These are phyloP conservation scores for Neospora caninum DNA, from an alignment of 169 alveolate genomes.

Conservation along the genomic window DNA sequence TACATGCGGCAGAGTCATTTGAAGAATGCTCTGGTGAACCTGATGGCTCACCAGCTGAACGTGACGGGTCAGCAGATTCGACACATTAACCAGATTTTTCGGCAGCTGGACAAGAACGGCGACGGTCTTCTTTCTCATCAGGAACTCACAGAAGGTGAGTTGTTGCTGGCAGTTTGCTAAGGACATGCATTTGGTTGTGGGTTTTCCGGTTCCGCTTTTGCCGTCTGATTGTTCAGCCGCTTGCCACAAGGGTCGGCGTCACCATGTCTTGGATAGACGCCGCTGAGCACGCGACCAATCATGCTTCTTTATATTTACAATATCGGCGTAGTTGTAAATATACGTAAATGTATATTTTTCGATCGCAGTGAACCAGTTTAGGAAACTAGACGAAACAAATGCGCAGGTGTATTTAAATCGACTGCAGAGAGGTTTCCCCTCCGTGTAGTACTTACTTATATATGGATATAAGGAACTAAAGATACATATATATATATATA, in stretches of 20 bases:
- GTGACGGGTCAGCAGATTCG: constrained; percentile 75
- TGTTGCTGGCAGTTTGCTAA: too few species aligned
- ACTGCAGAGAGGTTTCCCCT: too few species aligned
- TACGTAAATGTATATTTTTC: background rate
- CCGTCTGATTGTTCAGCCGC: too few species aligned
- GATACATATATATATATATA: background rate
- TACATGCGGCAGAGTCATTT: constrained; percentile 75
- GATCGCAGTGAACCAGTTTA: too few species aligned
- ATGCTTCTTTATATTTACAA: too few species aligned
- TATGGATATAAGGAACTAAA: too few species aligned
- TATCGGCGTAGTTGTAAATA: background rate
- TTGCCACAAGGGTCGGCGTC: too few species aligned
- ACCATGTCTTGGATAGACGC: too few species aligned
- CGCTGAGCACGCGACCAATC: too few species aligned
- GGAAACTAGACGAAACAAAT: too few species aligned
- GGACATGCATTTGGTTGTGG: background rate
- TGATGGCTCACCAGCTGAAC: constrained; percentile 79
- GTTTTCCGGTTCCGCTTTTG: background rate
- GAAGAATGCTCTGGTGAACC: constrained; percentile 74
- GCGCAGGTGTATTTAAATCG: too few species aligned
- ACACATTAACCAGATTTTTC: constrained; percentile 70
- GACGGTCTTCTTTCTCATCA: constrained; percentile 74
- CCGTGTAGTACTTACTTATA: too few species aligned
- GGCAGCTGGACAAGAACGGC: constrained; percentile 72
- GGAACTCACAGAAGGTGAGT: constrained; percentile 70